These are phyloP conservation scores for Colletotrichum eleusines DNA, from an alignment of 2,329 filamentous ascomycete genomes.

Conservation along the genomic window DNA sequence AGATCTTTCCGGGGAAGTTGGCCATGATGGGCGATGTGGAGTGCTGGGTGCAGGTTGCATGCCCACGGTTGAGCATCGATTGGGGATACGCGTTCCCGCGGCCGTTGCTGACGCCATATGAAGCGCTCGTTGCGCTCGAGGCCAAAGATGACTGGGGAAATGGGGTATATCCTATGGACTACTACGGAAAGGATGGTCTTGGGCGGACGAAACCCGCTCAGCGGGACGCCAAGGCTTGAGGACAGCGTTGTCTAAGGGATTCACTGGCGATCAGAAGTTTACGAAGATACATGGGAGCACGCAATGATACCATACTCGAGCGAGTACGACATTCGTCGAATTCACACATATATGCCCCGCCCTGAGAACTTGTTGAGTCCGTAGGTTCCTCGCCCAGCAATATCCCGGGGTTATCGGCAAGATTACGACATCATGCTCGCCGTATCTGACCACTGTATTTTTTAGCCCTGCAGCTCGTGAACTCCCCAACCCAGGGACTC, in stretches of 20 bases:
- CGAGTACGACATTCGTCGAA: not conserved
- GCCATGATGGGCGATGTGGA: conserved; percentile 95
- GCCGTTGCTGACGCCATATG: conserved; percentile 92
- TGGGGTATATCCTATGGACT: conserved; percentile 96
- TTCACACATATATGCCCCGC: not conserved
- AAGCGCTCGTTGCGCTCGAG: conserved; percentile 91
- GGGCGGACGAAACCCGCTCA: conserved; percentile 76
- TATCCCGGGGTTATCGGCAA: not conserved
- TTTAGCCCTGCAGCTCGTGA: not conserved
- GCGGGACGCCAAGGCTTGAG: conserved; percentile 42
- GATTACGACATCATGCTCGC: not conserved
- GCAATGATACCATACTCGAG: conserved; percentile 12
- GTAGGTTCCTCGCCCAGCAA: not conserved
- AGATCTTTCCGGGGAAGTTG: conserved; percentile 97
- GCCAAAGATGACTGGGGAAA: conserved; percentile 80
- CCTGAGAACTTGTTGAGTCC: not conserved
- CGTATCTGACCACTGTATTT: no score
- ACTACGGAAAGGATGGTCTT: conserved; percentile 91
- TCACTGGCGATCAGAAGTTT: not conserved
- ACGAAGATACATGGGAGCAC: not conserved
- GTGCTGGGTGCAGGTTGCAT: conserved; percentile 98
- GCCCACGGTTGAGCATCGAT: conserved; percentile 95
- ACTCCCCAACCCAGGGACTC: not conserved
- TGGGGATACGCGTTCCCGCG: conserved; percentile 97
- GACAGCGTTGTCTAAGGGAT: not conserved